Evolutionary conservation across 441 rosid genomes (phyloP).

Genomic region (Bruguiera hainesii): DNA sequence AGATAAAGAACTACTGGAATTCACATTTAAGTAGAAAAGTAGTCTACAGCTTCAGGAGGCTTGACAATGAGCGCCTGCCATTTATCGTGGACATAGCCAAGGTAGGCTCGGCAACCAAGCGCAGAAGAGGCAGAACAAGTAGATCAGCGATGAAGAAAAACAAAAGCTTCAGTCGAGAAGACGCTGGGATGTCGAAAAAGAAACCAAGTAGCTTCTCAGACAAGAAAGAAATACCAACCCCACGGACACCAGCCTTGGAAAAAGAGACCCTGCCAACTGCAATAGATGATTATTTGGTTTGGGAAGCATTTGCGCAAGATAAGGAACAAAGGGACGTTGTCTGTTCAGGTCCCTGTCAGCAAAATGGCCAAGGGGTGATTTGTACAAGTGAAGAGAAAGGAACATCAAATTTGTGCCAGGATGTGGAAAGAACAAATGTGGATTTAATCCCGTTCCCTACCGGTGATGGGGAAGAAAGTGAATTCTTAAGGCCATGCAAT

Average conservation of each 20-base stretch:
- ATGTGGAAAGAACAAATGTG: not conserved
- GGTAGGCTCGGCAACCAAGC: constrained; percentile 17
- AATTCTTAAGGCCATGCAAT: constrained; percentile 21
- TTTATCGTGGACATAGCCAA: constrained; percentile 16
- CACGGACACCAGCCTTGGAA: constrained; percentile 14
- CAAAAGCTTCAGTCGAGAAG: constrained; percentile 13
- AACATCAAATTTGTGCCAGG: not conserved
- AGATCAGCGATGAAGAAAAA: constrained; percentile 32
- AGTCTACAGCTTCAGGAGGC: constrained; percentile 30
- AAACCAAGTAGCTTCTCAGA: constrained; percentile 4
- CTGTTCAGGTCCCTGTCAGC: constrained; percentile 6
- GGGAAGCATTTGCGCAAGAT: constrained; percentile 14
- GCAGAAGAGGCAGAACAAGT: constrained; percentile 37
- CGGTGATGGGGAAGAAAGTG: constrained; percentile 15
- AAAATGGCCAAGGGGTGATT: not conserved
- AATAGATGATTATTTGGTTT: constrained; percentile 3
- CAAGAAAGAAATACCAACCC: constrained; percentile 2
- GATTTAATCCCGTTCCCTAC: constrained; percentile 14
- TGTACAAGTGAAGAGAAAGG: constrained; percentile 8
- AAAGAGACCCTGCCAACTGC: constrained; percentile 20
- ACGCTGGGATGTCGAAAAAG: constrained; percentile 1
- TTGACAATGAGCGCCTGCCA: not conserved
- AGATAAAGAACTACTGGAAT: constrained; percentile 87
- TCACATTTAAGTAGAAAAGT: constrained; percentile 66
- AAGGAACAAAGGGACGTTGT: constrained; percentile 18